phyloP scores from a whole-genome alignment of 2,329 filamentous ascomycete genomes.

The Phoma herbarum region DNA sequence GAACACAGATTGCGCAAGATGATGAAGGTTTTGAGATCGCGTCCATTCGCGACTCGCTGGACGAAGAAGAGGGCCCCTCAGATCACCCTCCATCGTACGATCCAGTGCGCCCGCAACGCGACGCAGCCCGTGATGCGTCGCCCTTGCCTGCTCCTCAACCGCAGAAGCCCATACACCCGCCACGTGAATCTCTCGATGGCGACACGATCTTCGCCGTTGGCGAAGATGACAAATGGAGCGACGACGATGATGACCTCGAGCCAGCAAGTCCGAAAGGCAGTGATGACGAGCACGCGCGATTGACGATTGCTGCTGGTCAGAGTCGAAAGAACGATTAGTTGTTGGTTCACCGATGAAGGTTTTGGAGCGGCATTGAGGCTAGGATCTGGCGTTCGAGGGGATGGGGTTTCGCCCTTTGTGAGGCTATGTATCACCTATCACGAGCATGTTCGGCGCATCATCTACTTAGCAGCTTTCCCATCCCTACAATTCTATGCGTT shows the following conservation, averaged over 20 bases:
- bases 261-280: slow-evolving; percentile 61
- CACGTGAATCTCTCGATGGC: slow-evolving; percentile 75
- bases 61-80: slow-evolving; percentile 65
- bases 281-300: slow-evolving; percentile 42
- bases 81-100: slow-evolving; percentile 53
- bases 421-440: slow-evolving; percentile 12
- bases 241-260: slow-evolving; percentile 68
- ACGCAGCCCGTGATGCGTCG: slow-evolving; percentile 51
- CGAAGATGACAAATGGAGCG: slow-evolving; percentile 84
- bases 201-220: slow-evolving; percentile 97
- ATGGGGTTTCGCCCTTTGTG: not conserved
- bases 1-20: slow-evolving; percentile 82
- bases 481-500: not conserved
- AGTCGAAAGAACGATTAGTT: slow-evolving; percentile 45
- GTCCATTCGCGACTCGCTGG: slow-evolving; percentile 80
- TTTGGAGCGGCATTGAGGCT: slow-evolving; percentile 17
- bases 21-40: slow-evolving; percentile 98
- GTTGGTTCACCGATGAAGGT: slow-evolving; percentile 2
- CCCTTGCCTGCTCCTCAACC: slow-evolving; percentile 63
- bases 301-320: slow-evolving; percentile 42
- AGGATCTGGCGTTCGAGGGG: slow-evolving; percentile 1
- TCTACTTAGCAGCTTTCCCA: not conserved
- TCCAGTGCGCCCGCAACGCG: slow-evolving; percentile 44
- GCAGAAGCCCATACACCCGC: slow-evolving; percentile 59
- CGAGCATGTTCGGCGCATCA: slow-evolving; percentile 11